These are phyloP conservation scores for Collybiopsis luxurians DNA, from an alignment of 768 basidiomycete genomes.

Conservation along the genomic window DNA sequence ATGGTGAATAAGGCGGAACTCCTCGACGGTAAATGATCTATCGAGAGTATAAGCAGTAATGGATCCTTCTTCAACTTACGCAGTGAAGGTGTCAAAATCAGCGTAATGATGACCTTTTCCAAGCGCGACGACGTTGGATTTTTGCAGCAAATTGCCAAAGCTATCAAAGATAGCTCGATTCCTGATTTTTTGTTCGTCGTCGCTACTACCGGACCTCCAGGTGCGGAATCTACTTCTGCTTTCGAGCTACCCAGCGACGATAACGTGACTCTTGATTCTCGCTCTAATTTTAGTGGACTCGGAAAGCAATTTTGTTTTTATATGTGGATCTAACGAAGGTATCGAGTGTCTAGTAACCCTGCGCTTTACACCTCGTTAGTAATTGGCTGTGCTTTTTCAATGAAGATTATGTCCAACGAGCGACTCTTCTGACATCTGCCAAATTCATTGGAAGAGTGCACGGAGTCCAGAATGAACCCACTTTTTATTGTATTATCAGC, in stretches of 20 bases:
- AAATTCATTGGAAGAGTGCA: slow-evolving; percentile 69
- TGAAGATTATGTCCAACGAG: slow-evolving; percentile 58
- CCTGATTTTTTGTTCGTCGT: slow-evolving; percentile 53
- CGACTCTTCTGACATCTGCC: slow-evolving; percentile 58
- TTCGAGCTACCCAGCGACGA: too few species aligned
- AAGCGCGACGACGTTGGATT: slow-evolving; percentile 56
- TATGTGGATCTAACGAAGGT: slow-evolving; percentile 28
- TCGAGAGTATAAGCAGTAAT: not conserved
- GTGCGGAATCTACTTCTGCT: too few species aligned
- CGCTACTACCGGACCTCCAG: slow-evolving; percentile 44
- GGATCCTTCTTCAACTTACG: not conserved
- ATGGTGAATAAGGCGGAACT: slow-evolving; percentile 47
- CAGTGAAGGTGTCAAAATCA: slow-evolving; percentile 44
- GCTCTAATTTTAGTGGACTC: too few species aligned
- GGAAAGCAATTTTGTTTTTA: slow-evolving; percentile 46
- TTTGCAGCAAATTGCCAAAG: slow-evolving; percentile 50
- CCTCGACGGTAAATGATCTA: slow-evolving; percentile 39
- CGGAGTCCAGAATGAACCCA: slow-evolving; percentile 27
- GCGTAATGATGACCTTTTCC: slow-evolving; percentile 59
- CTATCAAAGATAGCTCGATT: slow-evolving; percentile 38
- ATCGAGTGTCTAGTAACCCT: too few species aligned
- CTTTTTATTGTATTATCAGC: slow-evolving; percentile 20
- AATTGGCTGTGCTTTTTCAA: too few species aligned
- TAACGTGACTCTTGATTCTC: too few species aligned
- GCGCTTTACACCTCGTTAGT: too few species aligned